Conservation (phyloP, 352 stramenopile genomes). For the Phytophthora boehmeriae region DNA sequence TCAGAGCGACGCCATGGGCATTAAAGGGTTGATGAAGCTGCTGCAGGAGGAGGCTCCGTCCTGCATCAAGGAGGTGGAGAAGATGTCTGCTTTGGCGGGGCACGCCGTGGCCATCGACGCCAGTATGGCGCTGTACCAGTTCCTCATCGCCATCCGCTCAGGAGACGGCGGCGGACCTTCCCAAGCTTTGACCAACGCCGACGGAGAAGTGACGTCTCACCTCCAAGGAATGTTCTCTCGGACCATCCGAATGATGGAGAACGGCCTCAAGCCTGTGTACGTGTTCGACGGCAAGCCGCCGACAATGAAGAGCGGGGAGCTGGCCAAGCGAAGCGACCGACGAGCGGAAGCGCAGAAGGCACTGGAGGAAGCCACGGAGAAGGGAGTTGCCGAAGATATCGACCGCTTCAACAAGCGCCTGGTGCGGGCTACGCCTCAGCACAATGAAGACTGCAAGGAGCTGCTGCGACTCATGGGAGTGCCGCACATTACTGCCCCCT, state of each 20-base stretch:
- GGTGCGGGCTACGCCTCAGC: slow-evolving; percentile 89
- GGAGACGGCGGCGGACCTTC: slow-evolving; percentile 85
- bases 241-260: slow-evolving; percentile 98
- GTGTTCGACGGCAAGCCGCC: slow-evolving; percentile 99
- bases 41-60: slow-evolving; percentile 97
- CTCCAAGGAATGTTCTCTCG: slow-evolving; percentile 98
- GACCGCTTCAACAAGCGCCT: slow-evolving; percentile 94
- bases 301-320: slow-evolving; percentile 96
- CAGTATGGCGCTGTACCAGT: slow-evolving; percentile 99
- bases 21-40: slow-evolving; percentile 99
- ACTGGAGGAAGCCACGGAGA: slow-evolving; percentile 87
- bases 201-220: slow-evolving; percentile 95
- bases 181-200: slow-evolving; percentile 97
- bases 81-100: slow-evolving; percentile 94
- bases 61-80: slow-evolving; percentile 94
- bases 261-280: slow-evolving; percentile 98
- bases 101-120: slow-evolving; percentile 98
- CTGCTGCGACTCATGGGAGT: slow-evolving; percentile 96
- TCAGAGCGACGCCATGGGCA: slow-evolving; percentile 90
- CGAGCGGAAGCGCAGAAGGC: slow-evolving; percentile 88
- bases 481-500: slow-evolving; percentile 96
- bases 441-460: slow-evolving; percentile 95
- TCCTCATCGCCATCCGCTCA: slow-evolving; percentile 93
- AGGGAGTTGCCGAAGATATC: slow-evolving; percentile 90
- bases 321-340: slow-evolving; percentile 93